These are phyloP conservation scores for Alternaria dauci DNA, from an alignment of 2,329 filamentous ascomycete species.

Conservation along the genomic window DNA sequence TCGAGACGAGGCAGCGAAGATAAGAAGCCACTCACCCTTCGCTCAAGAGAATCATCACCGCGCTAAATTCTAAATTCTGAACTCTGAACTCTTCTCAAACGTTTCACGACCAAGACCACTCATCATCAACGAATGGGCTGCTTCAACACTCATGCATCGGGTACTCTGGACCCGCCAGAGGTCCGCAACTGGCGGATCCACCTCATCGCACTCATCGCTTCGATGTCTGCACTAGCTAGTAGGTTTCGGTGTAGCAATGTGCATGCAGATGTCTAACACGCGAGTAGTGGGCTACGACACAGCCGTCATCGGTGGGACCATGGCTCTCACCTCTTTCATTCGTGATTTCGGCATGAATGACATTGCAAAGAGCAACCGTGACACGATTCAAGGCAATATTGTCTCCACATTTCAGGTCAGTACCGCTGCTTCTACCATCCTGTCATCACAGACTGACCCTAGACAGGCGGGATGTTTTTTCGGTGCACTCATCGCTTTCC, in stretches of 20 bases:
- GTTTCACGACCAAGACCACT: neutral
- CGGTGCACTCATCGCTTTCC: slow-evolving; percentile 53
- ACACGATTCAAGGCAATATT: slow-evolving; percentile 53
- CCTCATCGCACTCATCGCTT: slow-evolving; percentile 45
- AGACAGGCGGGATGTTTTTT: slow-evolving; percentile 49
- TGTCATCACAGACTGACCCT: neutral
- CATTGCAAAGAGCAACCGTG: slow-evolving; percentile 40
- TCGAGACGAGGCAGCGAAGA: slow-evolving; percentile 11
- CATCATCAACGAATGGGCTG: slow-evolving; percentile 25
- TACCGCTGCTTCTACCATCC: neutral
- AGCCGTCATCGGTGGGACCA: slow-evolving; percentile 52
- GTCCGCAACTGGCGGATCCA: slow-evolving; percentile 50
- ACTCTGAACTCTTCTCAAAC: neutral
- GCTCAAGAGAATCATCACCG: neutral
- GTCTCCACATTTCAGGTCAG: slow-evolving; percentile 50
- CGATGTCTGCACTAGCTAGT: slow-evolving; percentile 52
- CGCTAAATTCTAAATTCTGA: neutral
- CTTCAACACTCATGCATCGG: slow-evolving; percentile 43
- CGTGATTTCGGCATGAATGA: slow-evolving; percentile 47
- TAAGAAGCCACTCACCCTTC: slow-evolving; percentile 9
- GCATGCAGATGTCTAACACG: neutral
- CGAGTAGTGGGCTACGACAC: slow-evolving; percentile 45
- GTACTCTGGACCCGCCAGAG: slow-evolving; percentile 47
- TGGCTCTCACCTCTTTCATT: slow-evolving; percentile 52
- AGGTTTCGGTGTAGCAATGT: slow-evolving; percentile 3